Evolutionary conservation across 192 early-diverging fungal genomes (phyloP).

Genomic region (Gonapodya sp.): DNA sequence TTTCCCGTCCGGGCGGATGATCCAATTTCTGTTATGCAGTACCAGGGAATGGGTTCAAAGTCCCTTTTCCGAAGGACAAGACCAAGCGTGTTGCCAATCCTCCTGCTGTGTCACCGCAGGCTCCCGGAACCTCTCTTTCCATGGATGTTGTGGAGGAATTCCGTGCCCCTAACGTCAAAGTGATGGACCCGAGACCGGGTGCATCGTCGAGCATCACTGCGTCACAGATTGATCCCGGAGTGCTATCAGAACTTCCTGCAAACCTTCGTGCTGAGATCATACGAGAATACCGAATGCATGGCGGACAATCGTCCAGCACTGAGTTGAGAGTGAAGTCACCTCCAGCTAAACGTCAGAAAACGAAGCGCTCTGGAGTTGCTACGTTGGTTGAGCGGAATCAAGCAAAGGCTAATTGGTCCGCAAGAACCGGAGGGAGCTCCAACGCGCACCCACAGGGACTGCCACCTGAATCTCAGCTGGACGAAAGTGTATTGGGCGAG

Average conservation of each 20-base stretch:
- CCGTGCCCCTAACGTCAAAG: neutral
- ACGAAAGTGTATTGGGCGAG: neutral
- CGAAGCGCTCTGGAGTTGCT: neutral
- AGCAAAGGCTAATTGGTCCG: neutral
- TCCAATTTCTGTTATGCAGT: too few species aligned
- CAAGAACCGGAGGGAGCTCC: neutral
- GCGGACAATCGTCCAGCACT: neutral
- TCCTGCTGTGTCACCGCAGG: too few species aligned
- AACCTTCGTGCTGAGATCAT: slow-evolving; percentile 1
- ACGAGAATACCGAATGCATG: neutral
- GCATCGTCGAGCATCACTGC: neutral
- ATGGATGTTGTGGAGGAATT: neutral
- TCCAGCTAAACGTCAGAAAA: neutral
- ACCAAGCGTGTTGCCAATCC: too few species aligned
- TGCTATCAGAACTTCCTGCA: slow-evolving; percentile 1
- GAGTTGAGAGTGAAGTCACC: neutral
- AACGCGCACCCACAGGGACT: neutral
- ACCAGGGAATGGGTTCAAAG: neutral
- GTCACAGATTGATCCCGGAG: neutral
- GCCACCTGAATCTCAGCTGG: neutral
- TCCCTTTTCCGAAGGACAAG: neutral
- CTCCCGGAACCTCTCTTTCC: neutral
- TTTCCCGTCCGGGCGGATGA: too few species aligned
- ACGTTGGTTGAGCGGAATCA: neutral
- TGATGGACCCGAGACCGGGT: neutral